Evolutionary conservation across 805 yeast genomes (phyloP).

Genomic region (Ogataea kodamae): DNA sequence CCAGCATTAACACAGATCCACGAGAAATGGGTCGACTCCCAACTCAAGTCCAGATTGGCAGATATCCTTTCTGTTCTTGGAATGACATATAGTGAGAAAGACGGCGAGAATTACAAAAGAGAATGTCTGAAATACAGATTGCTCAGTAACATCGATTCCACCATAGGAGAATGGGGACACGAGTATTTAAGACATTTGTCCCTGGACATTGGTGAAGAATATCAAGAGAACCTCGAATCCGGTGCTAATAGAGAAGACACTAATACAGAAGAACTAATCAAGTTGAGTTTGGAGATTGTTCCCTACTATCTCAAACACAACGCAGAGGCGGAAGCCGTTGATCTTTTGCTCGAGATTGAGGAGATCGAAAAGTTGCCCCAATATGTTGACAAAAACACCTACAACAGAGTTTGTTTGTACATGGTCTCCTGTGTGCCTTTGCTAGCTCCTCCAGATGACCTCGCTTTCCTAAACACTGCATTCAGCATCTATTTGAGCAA

Average conservation of each 20-base stretch:
- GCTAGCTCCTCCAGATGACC: slow-evolving; percentile 92
- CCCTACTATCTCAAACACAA: slow-evolving; percentile 91
- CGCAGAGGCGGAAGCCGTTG: slow-evolving; percentile 98
- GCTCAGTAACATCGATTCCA: slow-evolving; percentile 38
- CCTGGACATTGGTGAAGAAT: slow-evolving; percentile 88
- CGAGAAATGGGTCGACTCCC: slow-evolving; percentile 55
- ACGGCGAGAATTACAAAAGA: slow-evolving; percentile 45
- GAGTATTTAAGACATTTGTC: slow-evolving; percentile 96
- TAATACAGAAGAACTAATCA: slow-evolving; percentile 40
- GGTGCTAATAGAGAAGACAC: slow-evolving; percentile 22
- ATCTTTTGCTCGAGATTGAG: slow-evolving; percentile 85
- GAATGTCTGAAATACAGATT: slow-evolving; percentile 81
- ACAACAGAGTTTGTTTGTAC: slow-evolving; percentile 85
- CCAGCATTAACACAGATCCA: slow-evolving; percentile 62
- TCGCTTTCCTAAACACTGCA: slow-evolving; percentile 82
- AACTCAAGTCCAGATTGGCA: slow-evolving; percentile 59
- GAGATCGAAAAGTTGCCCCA: slow-evolving; percentile 76
- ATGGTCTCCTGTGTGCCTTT: slow-evolving; percentile 96
- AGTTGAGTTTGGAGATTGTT: slow-evolving; percentile 70
- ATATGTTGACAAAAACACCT: slow-evolving; percentile 81
- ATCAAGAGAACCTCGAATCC: slow-evolving; percentile 44
- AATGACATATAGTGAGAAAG: slow-evolving; percentile 86
- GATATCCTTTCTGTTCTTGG: slow-evolving; percentile 91
- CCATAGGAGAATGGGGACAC: slow-evolving; percentile 92
- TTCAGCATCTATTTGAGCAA: slow-evolving; percentile 77